Base-by-base conservation (phyloP, 2,329 filamentous ascomycete genomes). In the Amylocarpus encephaloides region DNA sequence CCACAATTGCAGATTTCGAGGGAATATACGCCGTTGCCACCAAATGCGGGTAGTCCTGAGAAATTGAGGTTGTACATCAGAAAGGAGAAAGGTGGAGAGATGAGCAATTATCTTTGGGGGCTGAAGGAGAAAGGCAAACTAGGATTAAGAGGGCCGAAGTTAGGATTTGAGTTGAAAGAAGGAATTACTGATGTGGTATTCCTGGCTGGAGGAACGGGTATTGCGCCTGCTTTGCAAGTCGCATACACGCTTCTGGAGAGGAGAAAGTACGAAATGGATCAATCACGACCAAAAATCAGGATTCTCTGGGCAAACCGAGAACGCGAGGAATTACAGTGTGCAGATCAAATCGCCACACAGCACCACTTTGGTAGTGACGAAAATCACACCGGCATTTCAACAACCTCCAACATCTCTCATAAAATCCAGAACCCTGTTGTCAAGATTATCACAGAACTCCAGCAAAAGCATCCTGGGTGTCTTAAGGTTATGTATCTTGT, bases 1-100 rank as follows among this genome's bases (percentile, higher is more conserved):
- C 93, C 93, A 2, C 84, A 95, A 66, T 71, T 97, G 50, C 91
- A 96, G 69, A 95, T 98, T 60, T 88, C 88, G 39, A 74, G 93
- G 54, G 83, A 89, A 51, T 98, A 98, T 69, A 97, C 93, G 3
- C 90, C 92, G 0, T 73, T 98, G 0, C 92, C 89, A 0, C 77
- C 81, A 0, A 12, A 18, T 18, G 12, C 51, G 32, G 48, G 53
- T 19, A 49, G 67, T 33, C 60, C 67, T 30, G 70, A 73, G 36
- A 66, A 71, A 2, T 62, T 95, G 48, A 75, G 85, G 7, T 83
- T 97, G 54, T 77, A 94, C 54, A 83, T 97, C 46, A 81, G 91
- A n/a, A 78, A 77, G 52, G 82, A 95, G 59, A 75, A 79, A 10
- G 80, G 82, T 41, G 93, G 92, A 13, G 92, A 97, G 67, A 86